Base-by-base conservation (phyloP, 306 rosid species). In the Crataegus laevigata region DNA sequence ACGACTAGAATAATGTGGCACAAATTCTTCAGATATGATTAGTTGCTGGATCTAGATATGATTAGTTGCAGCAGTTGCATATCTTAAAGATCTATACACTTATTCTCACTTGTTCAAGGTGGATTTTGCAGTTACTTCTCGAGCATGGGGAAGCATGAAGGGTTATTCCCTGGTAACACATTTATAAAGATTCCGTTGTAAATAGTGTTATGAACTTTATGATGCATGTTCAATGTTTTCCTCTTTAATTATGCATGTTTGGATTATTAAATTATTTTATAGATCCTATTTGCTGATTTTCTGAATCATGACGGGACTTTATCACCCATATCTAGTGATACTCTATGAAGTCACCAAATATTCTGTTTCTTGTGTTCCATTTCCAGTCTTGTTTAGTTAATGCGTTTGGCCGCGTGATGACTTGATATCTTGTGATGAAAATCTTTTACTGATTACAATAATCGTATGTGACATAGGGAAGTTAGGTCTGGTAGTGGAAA, bases 231-330 rank as follows among this genome's bases (percentile, higher is more conserved):
- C 26, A 3, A 29, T 66, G 2, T 14, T 11, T 9, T 34, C 38
- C 26, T 55, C 63, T 32, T 71, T 28, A 69, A 47, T 68, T n/a
- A 66, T 29, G 10, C 40, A 15, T 18, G 69, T 54, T 75, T 68
- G 36, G 36, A 72, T 73, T 50, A 74, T 75, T 60, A 83, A 54
- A 68, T 55, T 73, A 34, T 79, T 78, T 60, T 77, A 63, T 71
- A 93, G 96, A 89, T 93, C 78, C 93, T 96, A 62, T 84, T 89
- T 89, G 98, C 96, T 73, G 98, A 89, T 87, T 89, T 93, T 85
- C 68, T 83, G 76, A 93, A 90, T 70, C 96, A 93, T 51, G 88
- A 93, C 55, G 94, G 92, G 57, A 76, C 67, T 78, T 83, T n/a
- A n/a, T n/a, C n/a, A n/a, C n/a, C n/a, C n/a, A n/a, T n/a, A n/a